Percentiles rank a stretch among this genome's conserved stretches.
These are phyloP conservation scores for Eimeria sp. DNA, from an alignment of 169 alveolate genomes.

Conservation along the genomic window DNA sequence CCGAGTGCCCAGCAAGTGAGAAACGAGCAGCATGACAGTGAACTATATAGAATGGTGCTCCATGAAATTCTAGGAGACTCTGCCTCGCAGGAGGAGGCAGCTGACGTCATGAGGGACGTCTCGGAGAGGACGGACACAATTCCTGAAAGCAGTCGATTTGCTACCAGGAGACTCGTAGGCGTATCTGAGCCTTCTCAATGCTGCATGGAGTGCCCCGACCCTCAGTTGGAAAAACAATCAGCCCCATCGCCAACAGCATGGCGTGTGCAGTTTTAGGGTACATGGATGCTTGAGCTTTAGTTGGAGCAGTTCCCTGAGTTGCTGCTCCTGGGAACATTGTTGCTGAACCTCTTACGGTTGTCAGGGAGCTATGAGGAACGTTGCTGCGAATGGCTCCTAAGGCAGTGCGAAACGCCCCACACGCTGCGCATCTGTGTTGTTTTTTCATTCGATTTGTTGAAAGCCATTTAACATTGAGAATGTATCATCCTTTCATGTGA, in stretches of 20 bases:
- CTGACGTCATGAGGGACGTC: constrained; percentile 91
- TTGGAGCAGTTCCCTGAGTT: not conserved
- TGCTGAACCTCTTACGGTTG: not conserved
- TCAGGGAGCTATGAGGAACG: not conserved
- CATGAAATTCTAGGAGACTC: constrained; percentile 93
- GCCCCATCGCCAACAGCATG: not conserved
- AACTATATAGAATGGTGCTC: constrained; percentile 90
- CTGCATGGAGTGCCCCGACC: constrained; percentile 85
- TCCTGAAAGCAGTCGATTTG: constrained; percentile 89
- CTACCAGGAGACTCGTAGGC: constrained; percentile 89
- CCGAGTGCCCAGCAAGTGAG: not conserved
- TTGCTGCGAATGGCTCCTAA: not conserved
- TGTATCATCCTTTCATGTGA: constrained; percentile 89
- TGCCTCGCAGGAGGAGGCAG: constrained; percentile 93
- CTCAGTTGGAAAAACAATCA: not conserved
- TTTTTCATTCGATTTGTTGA: not conserved
- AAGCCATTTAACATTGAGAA: constrained; percentile 84
- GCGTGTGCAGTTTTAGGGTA: not conserved
- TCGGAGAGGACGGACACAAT: constrained; percentile 87
- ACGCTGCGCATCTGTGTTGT: not conserved
- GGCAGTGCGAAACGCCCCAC: not conserved
- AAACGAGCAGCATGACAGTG: not conserved
- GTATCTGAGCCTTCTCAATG: constrained; percentile 89
- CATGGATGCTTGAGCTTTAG: not conserved
- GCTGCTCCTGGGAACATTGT: not conserved